Conservation (phyloP, 2,329 filamentous ascomycete genomes). For the Fusarium sp. region DNA sequence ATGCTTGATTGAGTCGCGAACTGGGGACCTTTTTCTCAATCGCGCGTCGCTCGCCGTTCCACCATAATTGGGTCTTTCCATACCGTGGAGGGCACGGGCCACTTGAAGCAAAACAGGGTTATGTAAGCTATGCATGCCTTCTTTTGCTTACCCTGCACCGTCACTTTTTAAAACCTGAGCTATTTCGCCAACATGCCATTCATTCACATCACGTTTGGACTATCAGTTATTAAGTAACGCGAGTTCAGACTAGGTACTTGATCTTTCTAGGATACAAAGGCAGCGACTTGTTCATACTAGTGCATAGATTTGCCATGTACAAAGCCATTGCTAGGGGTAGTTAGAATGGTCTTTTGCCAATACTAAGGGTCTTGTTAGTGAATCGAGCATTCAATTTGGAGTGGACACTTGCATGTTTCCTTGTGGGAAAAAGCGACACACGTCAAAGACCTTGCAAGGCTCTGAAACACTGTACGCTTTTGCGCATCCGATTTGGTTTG, state of each 20-base stretch:
- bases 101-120: not conserved
- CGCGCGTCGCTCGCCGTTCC: conserved; percentile 44
- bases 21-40: conserved; percentile 45
- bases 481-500: conserved; percentile 49
- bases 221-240: too few species aligned
- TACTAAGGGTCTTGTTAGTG: conserved; percentile 15
- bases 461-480: conserved; percentile 45
- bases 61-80: conserved; percentile 36
- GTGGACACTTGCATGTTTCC: conserved; percentile 48
- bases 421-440: conserved; percentile 49
- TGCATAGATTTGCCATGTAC: not conserved
- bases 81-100: conserved; percentile 28
- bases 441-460: conserved; percentile 48
- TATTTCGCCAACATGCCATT: too few species aligned
- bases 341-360: conserved; percentile 46
- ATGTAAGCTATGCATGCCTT: conserved; percentile 24
- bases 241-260: too few species aligned
- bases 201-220: too few species aligned
- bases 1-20: conserved; percentile 46
- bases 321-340: not conserved
- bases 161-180: too few species aligned
- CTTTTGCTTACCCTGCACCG: conserved; percentile 24
- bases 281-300: not conserved
- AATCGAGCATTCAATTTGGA: not conserved
- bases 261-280: not conserved